Evolutionary conservation across 208 protist genomes (phyloP), one percentile per base, ranked within the genome.

Genomic region (Trypanosoma melophagium): DNA sequence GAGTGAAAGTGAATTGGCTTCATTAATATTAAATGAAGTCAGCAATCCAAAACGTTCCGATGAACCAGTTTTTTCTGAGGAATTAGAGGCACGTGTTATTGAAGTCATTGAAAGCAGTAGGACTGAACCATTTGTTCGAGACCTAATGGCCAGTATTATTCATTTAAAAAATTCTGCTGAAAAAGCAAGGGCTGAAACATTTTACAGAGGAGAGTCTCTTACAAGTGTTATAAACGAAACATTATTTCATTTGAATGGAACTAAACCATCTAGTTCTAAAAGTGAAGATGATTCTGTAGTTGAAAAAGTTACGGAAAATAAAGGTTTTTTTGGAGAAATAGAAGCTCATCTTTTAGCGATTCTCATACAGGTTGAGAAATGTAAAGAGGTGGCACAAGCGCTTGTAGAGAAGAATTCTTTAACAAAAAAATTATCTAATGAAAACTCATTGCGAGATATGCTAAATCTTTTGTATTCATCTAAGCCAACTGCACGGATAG

Each of bases 291-390:
- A 8, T 21, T 74, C 68, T 0, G 42, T 35, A 19, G 7, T 64
- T 65, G 56, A 70, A 53, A 55, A 2, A 19, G 28, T 21, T 44
- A 50, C 49, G 12, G 61, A 55, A 52, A 24, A 21, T 31, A 69
- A 1, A 21, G 61, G 58, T 21, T 42, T 52, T 47, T 12, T 66
- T 21, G 68, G 17, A 16, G 25, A 53, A 24, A 61, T 60, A 49
- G 69, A 74, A 28, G 56, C 35, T 67, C 61, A 42, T 38, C 54
- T 83, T 12, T 77, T 75, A 42, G 45, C 51, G 52, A 31, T 79
- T 67, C 60, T 77, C 31, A 66, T 79, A 58, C 64, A 83, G 51
- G n/a, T 83, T 31, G 77, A 83, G 47, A 74, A 79, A 67, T 83
- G 65, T 56, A 74, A 76, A 42, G 64, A 83, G 22, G 47, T 50